phyloP scores from a whole-genome alignment of 192 early-diverging fungal genomes.

The Coemansia sp. region DNA sequence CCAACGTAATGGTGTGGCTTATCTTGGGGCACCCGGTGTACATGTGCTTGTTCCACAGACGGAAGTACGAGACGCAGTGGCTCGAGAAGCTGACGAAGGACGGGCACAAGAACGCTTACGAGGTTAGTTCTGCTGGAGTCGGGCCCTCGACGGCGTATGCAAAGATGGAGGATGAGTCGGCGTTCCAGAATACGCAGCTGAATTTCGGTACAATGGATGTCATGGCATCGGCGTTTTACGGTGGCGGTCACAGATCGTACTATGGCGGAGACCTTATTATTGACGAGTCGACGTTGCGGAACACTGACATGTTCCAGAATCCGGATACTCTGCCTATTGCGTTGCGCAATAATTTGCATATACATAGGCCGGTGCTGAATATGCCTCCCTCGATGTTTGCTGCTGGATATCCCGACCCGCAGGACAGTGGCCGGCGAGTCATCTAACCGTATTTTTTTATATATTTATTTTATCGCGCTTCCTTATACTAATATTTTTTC shows the following conservation, averaged over 20 bases:
- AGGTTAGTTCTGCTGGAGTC: constrained; percentile 30
- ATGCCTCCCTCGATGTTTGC: constrained; percentile 26
- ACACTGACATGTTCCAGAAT: constrained; percentile 24
- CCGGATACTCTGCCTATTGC: constrained; percentile 39
- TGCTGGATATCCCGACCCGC: neutral
- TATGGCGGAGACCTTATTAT: constrained; percentile 17
- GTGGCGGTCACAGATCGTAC: constrained; percentile 10
- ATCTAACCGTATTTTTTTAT: too few species aligned
- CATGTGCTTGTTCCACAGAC: constrained; percentile 44
- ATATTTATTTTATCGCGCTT: too few species aligned
- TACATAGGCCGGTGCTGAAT: constrained; percentile 41
- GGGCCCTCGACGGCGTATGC: constrained; percentile 38
- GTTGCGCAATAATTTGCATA: constrained; percentile 44
- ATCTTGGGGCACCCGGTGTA: constrained; percentile 41
- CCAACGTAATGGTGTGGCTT: constrained; percentile 38
- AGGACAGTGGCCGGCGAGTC: constrained; percentile 20
- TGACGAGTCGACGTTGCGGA: constrained; percentile 16
- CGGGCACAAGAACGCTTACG: constrained; percentile 38
- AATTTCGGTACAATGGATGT: constrained; percentile 29
- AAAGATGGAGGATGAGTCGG: constrained; percentile 42
- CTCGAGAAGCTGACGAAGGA: constrained; percentile 48
- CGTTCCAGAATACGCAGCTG: constrained; percentile 34
- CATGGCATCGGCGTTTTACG: constrained; percentile 18
- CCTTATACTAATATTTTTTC: constrained; percentile 4
- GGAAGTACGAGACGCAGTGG: constrained; percentile 39